A percentile compares a stretch with the other conserved stretches of the same genome.
Conservation (phyloP, 768 basidiomycete genomes). For the Podaxis sp. region DNA sequence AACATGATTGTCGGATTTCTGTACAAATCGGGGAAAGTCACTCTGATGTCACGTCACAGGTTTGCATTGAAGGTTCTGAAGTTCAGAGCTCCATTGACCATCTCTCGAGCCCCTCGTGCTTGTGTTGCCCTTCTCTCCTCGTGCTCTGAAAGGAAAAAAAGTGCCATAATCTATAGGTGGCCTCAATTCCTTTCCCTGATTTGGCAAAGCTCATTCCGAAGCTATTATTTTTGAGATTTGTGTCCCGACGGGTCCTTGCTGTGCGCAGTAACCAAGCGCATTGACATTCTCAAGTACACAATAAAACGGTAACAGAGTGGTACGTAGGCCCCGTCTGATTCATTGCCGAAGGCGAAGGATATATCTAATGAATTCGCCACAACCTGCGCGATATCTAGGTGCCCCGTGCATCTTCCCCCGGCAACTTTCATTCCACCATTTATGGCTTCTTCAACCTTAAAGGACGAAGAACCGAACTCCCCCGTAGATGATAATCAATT, state of each 20-base stretch:
- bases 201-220: background rate
- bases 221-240: background rate
- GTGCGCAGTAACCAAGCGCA: background rate
- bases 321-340: background rate
- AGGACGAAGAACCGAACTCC: slow-evolving; percentile 32
- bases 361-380: background rate
- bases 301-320: background rate
- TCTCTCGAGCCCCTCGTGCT: background rate
- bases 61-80: slow-evolving; percentile 10
- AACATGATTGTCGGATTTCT: slow-evolving; percentile 10
- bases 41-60: slow-evolving; percentile 17
- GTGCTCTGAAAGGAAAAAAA: background rate
- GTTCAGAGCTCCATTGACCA: slow-evolving; percentile 12
- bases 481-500: slow-evolving; percentile 48
- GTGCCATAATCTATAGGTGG: background rate
- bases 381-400: slow-evolving; percentile 8
- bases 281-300: background rate
- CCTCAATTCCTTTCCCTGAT: slow-evolving; percentile 6
- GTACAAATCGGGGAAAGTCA: slow-evolving; percentile 13
- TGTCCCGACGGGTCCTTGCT: background rate
- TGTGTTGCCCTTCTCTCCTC: background rate
- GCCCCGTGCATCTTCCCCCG: background rate
- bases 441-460: slow-evolving; percentile 14
- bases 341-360: background rate
- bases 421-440: slow-evolving; percentile 4